Percentiles rank a stretch among this genome's conserved stretches.
Evolutionary conservation across 306 rosid genomes (phyloP).

Genomic region (Cucurbita maxima): DNA sequence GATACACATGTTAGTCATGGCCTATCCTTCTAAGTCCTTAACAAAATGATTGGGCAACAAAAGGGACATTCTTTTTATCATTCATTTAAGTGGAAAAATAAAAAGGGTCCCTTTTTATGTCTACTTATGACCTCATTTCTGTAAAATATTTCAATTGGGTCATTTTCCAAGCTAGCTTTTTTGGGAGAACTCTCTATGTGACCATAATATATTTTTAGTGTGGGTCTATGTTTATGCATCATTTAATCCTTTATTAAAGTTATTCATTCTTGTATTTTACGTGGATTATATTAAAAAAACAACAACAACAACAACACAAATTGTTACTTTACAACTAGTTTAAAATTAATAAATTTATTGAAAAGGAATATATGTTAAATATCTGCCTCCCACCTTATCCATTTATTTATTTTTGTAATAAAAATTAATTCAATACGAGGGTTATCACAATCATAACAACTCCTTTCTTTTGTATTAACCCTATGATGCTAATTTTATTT

Average conservation of each 20-base stretch:
- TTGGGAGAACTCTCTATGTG: neutral
- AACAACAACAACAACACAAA: no score
- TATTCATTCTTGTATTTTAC: neutral
- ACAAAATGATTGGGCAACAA: neutral
- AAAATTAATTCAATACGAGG: neutral
- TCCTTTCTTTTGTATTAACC: no score
- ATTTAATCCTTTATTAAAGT: neutral
- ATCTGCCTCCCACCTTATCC: neutral
- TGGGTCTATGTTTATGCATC: neutral
- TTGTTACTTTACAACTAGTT: no score
- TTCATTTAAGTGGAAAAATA: neutral
- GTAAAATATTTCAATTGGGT: neutral
- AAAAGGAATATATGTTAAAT: neutral
- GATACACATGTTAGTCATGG: constrained; percentile 1
- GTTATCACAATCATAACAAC: neutral
- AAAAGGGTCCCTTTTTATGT: neutral
- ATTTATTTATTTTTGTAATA: neutral
- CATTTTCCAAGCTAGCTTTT: neutral
- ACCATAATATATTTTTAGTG: neutral
- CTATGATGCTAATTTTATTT: no score
- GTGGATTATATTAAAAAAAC: no score
- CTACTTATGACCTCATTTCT: neutral
- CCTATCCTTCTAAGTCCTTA: neutral
- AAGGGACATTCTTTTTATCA: constrained; percentile 2
- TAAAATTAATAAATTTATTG: no score